These are phyloP conservation scores for Luffa acutangula DNA, from an alignment of 306 rosid genomes.

Conservation along the genomic window DNA sequence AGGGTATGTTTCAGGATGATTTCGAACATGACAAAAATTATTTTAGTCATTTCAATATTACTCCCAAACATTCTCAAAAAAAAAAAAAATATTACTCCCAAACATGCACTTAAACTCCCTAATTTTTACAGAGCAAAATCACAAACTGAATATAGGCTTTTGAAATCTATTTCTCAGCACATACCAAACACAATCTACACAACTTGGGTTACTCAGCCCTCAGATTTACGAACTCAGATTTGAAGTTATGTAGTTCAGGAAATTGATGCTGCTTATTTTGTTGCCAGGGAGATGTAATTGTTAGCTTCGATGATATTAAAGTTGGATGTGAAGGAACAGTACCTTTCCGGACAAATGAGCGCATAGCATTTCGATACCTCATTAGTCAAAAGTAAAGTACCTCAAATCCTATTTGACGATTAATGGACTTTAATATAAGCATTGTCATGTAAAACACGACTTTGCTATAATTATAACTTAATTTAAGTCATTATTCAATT, in stretches of 20 bases:
- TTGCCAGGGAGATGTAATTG: constrained; percentile 92
- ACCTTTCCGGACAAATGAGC: constrained; percentile 83
- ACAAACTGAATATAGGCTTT: not conserved
- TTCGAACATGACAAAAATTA: no score
- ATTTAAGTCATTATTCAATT: constrained; percentile 5
- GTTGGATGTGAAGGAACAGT: constrained; percentile 96
- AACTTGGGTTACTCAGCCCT: not conserved
- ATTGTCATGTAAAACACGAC: not conserved
- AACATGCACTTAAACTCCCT: not conserved
- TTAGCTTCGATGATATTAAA: constrained; percentile 71
- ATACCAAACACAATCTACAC: not conserved
- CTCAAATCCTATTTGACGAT: not conserved
- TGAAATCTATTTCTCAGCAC: not conserved
- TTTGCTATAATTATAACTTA: not conserved
- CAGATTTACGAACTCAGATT: not conserved
- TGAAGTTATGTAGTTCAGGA: not conserved
- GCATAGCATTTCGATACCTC: constrained; percentile 89
- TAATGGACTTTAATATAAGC: not conserved
- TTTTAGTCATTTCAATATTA: no score
- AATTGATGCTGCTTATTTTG: constrained; percentile 13
- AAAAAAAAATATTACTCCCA: no score
- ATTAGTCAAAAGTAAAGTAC: constrained; percentile 79
- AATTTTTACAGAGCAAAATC: not conserved
- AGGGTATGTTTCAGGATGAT: no score
- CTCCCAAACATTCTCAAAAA: no score